A percentile compares a stretch with the other conserved stretches of the same genome.
Evolutionary conservation across 768 basidiomycete species (phyloP).

Genomic region (Trametes cingulata): DNA sequence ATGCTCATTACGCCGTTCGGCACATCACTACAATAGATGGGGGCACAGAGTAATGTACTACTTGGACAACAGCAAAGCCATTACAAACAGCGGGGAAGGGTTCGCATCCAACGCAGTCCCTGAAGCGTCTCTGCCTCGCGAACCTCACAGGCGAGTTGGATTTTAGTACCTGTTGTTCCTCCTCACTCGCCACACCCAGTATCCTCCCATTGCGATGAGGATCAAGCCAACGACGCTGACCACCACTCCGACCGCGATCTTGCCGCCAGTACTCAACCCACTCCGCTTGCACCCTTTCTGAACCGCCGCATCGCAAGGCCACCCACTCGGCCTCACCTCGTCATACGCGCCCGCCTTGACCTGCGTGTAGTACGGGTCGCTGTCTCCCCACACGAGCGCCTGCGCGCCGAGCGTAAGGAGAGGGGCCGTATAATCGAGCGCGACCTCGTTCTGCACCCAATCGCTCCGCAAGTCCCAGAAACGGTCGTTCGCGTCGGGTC

Average conservation of each 20-base stretch:
- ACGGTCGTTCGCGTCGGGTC: slow-evolving; percentile 72
- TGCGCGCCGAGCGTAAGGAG: slow-evolving; percentile 84
- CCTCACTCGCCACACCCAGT: slow-evolving; percentile 25
- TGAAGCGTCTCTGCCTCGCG: not conserved
- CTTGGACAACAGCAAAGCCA: too few species aligned
- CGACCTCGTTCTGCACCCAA: slow-evolving; percentile 87
- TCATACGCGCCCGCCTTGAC: slow-evolving; percentile 69
- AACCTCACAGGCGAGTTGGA: too few species aligned
- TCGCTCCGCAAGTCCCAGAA: slow-evolving; percentile 87
- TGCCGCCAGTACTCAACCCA: slow-evolving; percentile 56
- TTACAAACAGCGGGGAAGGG: too few species aligned
- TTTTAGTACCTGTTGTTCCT: slow-evolving; percentile 12
- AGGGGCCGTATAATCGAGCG: slow-evolving; percentile 89
- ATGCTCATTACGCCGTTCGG: not conserved
- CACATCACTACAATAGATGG: not conserved
- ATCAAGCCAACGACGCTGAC: slow-evolving; percentile 62
- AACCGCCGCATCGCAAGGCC: slow-evolving; percentile 79
- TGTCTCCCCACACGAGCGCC: slow-evolving; percentile 64
- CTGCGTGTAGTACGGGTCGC: slow-evolving; percentile 77
- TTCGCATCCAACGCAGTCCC: too few species aligned
- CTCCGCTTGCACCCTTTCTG: slow-evolving; percentile 45
- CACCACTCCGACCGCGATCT: slow-evolving; percentile 70
- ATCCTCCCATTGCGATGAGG: slow-evolving; percentile 45
- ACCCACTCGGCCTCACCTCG: slow-evolving; percentile 59
- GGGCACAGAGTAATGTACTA: too few species aligned